A percentile compares a stretch with the other conserved stretches of the same genome.
Evolutionary conservation across 345 rosid species (phyloP).

Genomic region (Citrus mangshanensis): DNA sequence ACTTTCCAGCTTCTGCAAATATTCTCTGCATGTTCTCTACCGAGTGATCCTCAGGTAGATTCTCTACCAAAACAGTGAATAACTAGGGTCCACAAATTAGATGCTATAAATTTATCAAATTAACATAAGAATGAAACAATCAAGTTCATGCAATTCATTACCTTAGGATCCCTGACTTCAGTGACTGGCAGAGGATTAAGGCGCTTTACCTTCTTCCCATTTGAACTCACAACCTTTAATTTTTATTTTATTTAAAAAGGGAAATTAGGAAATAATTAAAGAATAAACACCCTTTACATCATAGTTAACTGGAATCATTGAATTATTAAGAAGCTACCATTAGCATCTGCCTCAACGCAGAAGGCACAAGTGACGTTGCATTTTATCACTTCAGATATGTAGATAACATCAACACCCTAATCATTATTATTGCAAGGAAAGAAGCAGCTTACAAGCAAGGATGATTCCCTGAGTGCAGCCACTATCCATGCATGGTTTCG

Average conservation of each 20-base stretch:
- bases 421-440: not conserved
- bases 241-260: conserved; percentile 6
- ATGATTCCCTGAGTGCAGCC: conserved; percentile 72
- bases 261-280: conserved; percentile 6
- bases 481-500: conserved; percentile 43
- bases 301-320: not conserved
- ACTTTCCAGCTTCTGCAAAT: conserved; percentile 83
- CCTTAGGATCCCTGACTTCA: conserved; percentile 79
- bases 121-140: conserved; percentile 8
- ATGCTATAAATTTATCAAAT: not conserved
- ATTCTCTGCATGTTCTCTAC: conserved; percentile 56
- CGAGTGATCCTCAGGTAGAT: conserved; percentile 87
- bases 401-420: not conserved
- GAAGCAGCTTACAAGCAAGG: conserved; percentile 57
- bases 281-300: not conserved
- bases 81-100: conserved; percentile 55
- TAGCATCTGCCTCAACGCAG: not conserved
- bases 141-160: conserved; percentile 27
- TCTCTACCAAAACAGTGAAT: conserved; percentile 87
- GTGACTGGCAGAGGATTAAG: conserved; percentile 49
- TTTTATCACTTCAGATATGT: not conserved
- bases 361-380: not conserved
- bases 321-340: not conserved
- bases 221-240: conserved; percentile 64
- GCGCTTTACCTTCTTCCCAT: conserved; percentile 86